phyloP scores from a whole-genome alignment of 129 eudicot species.

The Silybum marianum region DNA sequence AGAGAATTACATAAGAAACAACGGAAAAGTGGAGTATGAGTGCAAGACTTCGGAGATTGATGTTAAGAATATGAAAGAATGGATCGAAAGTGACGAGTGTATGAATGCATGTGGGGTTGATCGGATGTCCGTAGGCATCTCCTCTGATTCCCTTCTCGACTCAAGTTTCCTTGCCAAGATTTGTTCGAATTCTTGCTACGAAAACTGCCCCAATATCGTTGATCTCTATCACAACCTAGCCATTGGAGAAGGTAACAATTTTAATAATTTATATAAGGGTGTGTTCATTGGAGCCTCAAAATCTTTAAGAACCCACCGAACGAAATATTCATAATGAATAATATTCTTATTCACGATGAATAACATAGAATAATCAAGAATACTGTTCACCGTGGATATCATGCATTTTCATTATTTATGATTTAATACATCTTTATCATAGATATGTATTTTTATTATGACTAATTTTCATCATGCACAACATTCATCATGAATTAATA shows the following conservation, averaged over 20 bases:
- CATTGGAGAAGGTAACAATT: slow-evolving; percentile 53
- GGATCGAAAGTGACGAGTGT: slow-evolving; percentile 65
- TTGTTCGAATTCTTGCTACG: slow-evolving; percentile 51
- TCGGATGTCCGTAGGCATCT: slow-evolving; percentile 56
- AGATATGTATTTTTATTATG: no score
- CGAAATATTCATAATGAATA: no score
- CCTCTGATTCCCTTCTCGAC: slow-evolving; percentile 60
- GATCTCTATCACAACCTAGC: slow-evolving; percentile 68
- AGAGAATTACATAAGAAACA: slow-evolving; percentile 37
- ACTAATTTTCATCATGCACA: no score
- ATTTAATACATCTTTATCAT: no score
- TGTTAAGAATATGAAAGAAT: slow-evolving; percentile 37
- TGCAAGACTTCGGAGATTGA: slow-evolving; percentile 65
- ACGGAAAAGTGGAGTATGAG: slow-evolving; percentile 34
- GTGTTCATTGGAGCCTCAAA: no score
- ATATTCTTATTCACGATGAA: no score
- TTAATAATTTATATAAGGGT: background rate
- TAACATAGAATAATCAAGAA: no score
- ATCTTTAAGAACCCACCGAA: no score
- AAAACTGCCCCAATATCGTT: slow-evolving; percentile 60
- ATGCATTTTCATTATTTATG: no score
- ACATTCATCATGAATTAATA: no score
- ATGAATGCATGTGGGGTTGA: slow-evolving; percentile 55
- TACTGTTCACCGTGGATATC: no score
- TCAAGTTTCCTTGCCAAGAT: slow-evolving; percentile 42